Percentiles rank a stretch among this genome's conserved stretches.
Conservation (phyloP, 768 basidiomycete species). For the Mycena sanguinolenta region DNA sequence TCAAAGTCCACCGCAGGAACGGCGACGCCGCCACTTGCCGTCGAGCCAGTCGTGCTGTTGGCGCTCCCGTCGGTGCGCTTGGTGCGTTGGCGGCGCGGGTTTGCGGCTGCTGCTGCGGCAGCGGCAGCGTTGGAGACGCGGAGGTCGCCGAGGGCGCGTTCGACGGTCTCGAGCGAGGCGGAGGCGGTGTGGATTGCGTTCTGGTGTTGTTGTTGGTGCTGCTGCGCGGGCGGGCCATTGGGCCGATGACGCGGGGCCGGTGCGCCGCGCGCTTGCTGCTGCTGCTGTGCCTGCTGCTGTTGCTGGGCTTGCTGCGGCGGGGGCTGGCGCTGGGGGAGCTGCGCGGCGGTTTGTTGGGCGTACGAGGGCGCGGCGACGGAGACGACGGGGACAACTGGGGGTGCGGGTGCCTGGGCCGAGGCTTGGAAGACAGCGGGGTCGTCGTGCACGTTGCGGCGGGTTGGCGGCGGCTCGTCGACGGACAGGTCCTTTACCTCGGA, state of each 20-base stretch:
- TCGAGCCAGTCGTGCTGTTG: not conserved
- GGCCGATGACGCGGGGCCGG: slow-evolving; percentile 47
- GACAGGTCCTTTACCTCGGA: slow-evolving; percentile 92
- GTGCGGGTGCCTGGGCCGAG: slow-evolving; percentile 24
- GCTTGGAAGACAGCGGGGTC: slow-evolving; percentile 76
- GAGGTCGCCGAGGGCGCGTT: slow-evolving; percentile 66
- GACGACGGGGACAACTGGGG: not conserved
- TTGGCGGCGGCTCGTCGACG: slow-evolving; percentile 75
- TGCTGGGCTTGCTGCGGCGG: slow-evolving; percentile 26
- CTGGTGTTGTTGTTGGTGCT: slow-evolving; percentile 40
- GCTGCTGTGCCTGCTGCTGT: not conserved
- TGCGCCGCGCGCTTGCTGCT: slow-evolving; percentile 43
- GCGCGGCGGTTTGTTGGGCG: slow-evolving; percentile 31
- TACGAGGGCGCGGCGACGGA: slow-evolving; percentile 34
- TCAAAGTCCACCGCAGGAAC: slow-evolving; percentile 86
- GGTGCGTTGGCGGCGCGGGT: slow-evolving; percentile 26
- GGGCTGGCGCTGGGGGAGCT: slow-evolving; percentile 23
- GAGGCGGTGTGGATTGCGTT: slow-evolving; percentile 79
- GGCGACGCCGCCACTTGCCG: slow-evolving; percentile 9
- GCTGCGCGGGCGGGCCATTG: slow-evolving; percentile 36
- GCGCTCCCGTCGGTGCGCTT: slow-evolving; percentile 12
- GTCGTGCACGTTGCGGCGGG: slow-evolving; percentile 77
- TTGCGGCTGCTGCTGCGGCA: slow-evolving; percentile 4
- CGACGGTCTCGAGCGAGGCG: slow-evolving; percentile 78
- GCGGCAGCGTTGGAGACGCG: slow-evolving; percentile 52